These are phyloP conservation scores for Crithidia sp. DNA, from an alignment of 208 protist species.

Conservation along the genomic window DNA sequence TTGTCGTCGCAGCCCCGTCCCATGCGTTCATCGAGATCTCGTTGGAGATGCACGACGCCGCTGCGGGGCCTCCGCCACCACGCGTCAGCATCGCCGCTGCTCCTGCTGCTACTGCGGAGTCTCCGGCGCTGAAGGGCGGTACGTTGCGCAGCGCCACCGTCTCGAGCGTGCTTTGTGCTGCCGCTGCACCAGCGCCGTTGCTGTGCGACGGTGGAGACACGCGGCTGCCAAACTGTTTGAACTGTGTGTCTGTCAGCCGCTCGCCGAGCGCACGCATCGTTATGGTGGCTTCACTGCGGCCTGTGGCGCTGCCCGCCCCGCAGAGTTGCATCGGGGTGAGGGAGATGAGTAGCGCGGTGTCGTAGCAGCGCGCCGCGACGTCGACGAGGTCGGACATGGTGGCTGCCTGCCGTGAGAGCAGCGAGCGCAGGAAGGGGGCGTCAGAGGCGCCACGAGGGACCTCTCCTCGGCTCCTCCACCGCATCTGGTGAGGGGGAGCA, in stretches of 20 bases:
- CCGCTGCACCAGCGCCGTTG: not conserved
- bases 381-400: conserved; percentile 38
- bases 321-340: conserved; percentile 82
- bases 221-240: conserved; percentile 32
- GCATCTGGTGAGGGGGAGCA: too few species aligned
- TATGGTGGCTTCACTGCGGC: not conserved
- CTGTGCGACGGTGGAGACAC: not conserved
- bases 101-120: not conserved
- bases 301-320: conserved; percentile 18
- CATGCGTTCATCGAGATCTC: not conserved
- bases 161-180: conserved; percentile 1
- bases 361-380: conserved; percentile 30
- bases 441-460: conserved; percentile 2
- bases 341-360: conserved; percentile 63
- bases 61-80: not conserved
- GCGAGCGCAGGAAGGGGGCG: conserved; percentile 31
- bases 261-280: conserved; percentile 19
- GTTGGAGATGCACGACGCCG: not conserved
- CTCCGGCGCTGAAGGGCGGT: conserved; percentile 17
- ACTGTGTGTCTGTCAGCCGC: conserved; percentile 22
- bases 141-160: conserved; percentile 29
- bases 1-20: not conserved
- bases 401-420: conserved; percentile 31
- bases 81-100: not conserved
- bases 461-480: not conserved